A percentile compares a stretch with the other conserved stretches of the same genome.
These are phyloP conservation scores for Cornus suecica DNA, from an alignment of 148 eudicot species.

Conservation along the genomic window DNA sequence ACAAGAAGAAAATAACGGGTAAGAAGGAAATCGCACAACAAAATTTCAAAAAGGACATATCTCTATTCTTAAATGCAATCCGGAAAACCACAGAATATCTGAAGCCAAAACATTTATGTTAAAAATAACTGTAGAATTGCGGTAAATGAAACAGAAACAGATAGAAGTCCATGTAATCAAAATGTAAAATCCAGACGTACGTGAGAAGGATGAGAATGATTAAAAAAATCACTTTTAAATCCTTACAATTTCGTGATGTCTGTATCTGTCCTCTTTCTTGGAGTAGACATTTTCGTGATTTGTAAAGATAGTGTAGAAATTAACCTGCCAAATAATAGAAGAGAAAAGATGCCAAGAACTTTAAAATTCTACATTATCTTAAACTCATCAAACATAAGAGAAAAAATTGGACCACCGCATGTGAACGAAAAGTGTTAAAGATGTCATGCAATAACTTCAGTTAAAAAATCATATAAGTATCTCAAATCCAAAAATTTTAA, in stretches of 20 bases:
- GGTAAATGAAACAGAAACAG: background rate
- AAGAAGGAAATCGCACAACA: background rate
- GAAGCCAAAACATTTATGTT: background rate
- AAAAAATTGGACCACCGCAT: background rate
- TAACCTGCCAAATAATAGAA: slow-evolving; percentile 13
- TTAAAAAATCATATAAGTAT: background rate
- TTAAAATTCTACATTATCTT: background rate
- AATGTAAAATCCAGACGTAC: background rate
- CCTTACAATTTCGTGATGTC: slow-evolving; percentile 90
- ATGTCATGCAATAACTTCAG: background rate
- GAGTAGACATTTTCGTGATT: slow-evolving; percentile 61
- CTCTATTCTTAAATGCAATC: background rate
- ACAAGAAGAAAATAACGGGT: slow-evolving; percentile 13
- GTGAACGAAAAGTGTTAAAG: slow-evolving; percentile 4
- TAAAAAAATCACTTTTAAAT: slow-evolving; percentile 5
- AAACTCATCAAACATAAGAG: background rate
- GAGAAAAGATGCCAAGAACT: background rate
- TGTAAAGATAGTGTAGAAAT: background rate
- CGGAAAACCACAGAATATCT: background rate
- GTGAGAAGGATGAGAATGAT: background rate
- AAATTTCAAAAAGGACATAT: background rate
- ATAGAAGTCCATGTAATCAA: background rate
- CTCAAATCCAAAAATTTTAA: background rate
- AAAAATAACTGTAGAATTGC: background rate
- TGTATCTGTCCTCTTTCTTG: slow-evolving; percentile 81